Base-by-base conservation (phyloP, 2,329 filamentous ascomycete species). In the Nigrospora oryzae region DNA sequence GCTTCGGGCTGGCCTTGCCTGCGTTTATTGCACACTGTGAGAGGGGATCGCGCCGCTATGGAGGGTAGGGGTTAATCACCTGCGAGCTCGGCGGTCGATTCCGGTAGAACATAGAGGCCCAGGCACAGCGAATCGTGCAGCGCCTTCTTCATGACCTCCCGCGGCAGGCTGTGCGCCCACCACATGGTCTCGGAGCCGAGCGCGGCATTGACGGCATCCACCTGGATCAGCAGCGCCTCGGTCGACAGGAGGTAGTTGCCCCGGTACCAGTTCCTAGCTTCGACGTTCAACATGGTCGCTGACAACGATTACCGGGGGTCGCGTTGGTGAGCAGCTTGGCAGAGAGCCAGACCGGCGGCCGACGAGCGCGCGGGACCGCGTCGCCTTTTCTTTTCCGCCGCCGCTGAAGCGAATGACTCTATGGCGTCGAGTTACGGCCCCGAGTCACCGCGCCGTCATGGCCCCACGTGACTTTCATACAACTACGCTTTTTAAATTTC, bases 241-340 rank as follows among this genome's bases (percentile, higher is more conserved):
- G 79, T 83, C 28, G 80, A 84, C 60, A 83, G 66, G 52, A 81
- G 63, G 59, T 78, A 83, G 45, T 70, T 67, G 50, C 73, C 69
- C 37, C 68, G 67, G 51, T 69, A 71, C 75, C 75, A 79, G 48
- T 65, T 69, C 39, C 49, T 57, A 15, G 56, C 43, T 35, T 57
- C 51, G n/a, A 47, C 48, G 36, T 56, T 52, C 16, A 45, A 35
- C 46, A 45, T 47, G 7, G 11, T 40, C 14, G 15, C 34, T 6
- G 19, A 23, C 34, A 36, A 28, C 5, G 8, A 28, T 28, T 6
- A 28, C 10, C n/a, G n/a, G 23, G 2, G 23, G 4, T 28, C 23
- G 23, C 5, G 23, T 28, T 7, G 2, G 23, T 28, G 23, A 28
- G 23, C 23, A 2, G 2, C 7, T 28, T 28, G 23, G 23, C 23